phyloP scores from a whole-genome alignment of 805 yeast species.

The Candida insectorum region DNA sequence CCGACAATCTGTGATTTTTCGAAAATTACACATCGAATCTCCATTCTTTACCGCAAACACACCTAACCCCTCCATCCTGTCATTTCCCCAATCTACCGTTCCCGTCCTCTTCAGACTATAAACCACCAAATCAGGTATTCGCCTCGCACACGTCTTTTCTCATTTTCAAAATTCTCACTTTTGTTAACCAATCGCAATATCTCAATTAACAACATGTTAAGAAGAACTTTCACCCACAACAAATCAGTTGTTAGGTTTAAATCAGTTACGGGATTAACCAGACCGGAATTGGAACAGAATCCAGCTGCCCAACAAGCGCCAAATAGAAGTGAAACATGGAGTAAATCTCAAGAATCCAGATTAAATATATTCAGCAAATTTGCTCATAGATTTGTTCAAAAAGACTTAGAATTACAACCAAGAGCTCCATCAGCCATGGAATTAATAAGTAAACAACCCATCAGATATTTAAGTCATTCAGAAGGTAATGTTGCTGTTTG shows the following conservation, averaged over 20 bases:
- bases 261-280: slow-evolving; percentile 21
- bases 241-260: slow-evolving; percentile 7
- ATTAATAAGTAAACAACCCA: slow-evolving; percentile 70
- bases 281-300: slow-evolving; percentile 19
- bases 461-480: slow-evolving; percentile 50
- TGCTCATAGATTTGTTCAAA: slow-evolving; percentile 65
- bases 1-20: slow-evolving; percentile 49
- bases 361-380: slow-evolving; percentile 49
- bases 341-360: slow-evolving; percentile 62
- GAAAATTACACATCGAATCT: no score
- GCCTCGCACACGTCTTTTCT: no score
- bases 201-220: slow-evolving; percentile 10
- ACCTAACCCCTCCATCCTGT: no score
- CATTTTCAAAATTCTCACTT: no score
- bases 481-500: slow-evolving; percentile 69
- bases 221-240: slow-evolving; percentile 5
- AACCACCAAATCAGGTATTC: no score
- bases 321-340: slow-evolving; percentile 69
- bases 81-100: no score
- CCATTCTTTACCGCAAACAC: no score
- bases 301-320: slow-evolving; percentile 65
- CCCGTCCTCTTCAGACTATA: no score
- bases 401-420: slow-evolving; percentile 67
- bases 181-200: slow-evolving; percentile 7
- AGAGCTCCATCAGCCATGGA: slow-evolving; percentile 83